Evolutionary conservation across 1,284 basidiomycete species (phyloP).

Genomic region (Irpex sp.): DNA sequence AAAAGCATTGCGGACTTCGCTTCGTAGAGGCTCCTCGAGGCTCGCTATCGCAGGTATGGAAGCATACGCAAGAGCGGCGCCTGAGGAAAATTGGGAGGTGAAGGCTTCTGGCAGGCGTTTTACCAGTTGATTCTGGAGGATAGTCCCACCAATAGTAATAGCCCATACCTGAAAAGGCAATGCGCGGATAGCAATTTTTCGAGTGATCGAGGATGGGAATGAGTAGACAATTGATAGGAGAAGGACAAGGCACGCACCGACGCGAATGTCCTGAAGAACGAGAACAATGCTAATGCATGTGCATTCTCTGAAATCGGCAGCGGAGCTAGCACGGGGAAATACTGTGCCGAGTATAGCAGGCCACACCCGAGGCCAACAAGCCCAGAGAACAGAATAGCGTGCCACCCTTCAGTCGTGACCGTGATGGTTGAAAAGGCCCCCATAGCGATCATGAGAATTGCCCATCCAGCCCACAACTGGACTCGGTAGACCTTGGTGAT

Average conservation of each 20-base stretch:
- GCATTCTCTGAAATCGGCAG: conserved; percentile 30
- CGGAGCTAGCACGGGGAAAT: neutral
- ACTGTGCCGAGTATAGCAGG: neutral
- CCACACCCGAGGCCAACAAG: neutral
- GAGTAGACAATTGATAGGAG: neutral
- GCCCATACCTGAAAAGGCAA: conserved; percentile 24
- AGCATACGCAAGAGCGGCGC: conserved; percentile 18
- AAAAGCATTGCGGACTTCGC: conserved; percentile 17
- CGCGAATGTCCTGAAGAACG: conserved; percentile 31
- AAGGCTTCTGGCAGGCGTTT: conserved; percentile 2
- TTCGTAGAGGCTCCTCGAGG: conserved; percentile 12
- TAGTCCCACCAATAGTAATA: conserved; percentile 24
- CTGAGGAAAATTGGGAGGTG: conserved; percentile 9
- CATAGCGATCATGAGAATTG: conserved; percentile 22
- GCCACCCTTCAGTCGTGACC: neutral
- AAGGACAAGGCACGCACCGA: conserved; percentile 18
- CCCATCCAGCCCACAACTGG: neutral
- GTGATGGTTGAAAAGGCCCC: conserved; percentile 8
- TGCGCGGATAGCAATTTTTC: neutral
- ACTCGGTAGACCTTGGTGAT: neutral
- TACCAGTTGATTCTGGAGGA: conserved; percentile 28
- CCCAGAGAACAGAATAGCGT: neutral
- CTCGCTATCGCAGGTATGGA: conserved; percentile 16
- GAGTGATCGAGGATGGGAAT: neutral
- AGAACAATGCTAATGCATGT: conserved; percentile 32